Conservation (phyloP, 805 yeast genomes). For the Yamadazyma endophytica region DNA sequence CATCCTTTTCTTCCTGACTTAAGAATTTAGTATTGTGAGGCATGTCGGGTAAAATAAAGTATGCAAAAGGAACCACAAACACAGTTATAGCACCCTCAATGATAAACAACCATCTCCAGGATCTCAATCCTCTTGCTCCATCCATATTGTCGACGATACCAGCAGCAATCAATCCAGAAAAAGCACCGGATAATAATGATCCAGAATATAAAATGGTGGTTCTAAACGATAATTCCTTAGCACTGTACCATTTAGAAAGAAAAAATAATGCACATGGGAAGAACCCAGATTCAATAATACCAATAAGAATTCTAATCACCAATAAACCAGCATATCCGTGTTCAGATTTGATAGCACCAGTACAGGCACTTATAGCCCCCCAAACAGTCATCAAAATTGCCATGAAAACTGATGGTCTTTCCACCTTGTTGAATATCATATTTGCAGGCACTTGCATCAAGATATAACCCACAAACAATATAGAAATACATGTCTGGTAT, state of each 20-base stretch:
- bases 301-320: slow-evolving; percentile 45
- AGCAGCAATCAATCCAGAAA: slow-evolving; percentile 51
- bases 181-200: slow-evolving; percentile 49
- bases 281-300: slow-evolving; percentile 45
- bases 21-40: slow-evolving; percentile 49
- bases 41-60: slow-evolving; percentile 47
- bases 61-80: slow-evolving; percentile 40
- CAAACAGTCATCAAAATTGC: slow-evolving; percentile 46
- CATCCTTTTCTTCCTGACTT: slow-evolving; percentile 41
- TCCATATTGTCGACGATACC: slow-evolving; percentile 45
- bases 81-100: slow-evolving; percentile 55
- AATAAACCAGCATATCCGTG: slow-evolving; percentile 38
- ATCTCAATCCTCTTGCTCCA: slow-evolving; percentile 35
- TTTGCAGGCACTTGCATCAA: slow-evolving; percentile 47
- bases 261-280: slow-evolving; percentile 46
- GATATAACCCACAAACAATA: slow-evolving; percentile 48
- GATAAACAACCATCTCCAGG: slow-evolving; percentile 56
- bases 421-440: slow-evolving; percentile 42
- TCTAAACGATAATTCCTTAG: slow-evolving; percentile 46
- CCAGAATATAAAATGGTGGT: slow-evolving; percentile 50
- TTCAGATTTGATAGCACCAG: slow-evolving; percentile 39
- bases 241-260: slow-evolving; percentile 53
- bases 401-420: slow-evolving; percentile 49
- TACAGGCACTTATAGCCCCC: slow-evolving; percentile 47
- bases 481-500: slow-evolving; percentile 50